A percentile compares a stretch with the other conserved stretches of the same genome.
These are phyloP conservation scores for Marchantia paleacea DNA, from an alignment of 225 moss, liverwort and hornwort species.

Conservation along the genomic window DNA sequence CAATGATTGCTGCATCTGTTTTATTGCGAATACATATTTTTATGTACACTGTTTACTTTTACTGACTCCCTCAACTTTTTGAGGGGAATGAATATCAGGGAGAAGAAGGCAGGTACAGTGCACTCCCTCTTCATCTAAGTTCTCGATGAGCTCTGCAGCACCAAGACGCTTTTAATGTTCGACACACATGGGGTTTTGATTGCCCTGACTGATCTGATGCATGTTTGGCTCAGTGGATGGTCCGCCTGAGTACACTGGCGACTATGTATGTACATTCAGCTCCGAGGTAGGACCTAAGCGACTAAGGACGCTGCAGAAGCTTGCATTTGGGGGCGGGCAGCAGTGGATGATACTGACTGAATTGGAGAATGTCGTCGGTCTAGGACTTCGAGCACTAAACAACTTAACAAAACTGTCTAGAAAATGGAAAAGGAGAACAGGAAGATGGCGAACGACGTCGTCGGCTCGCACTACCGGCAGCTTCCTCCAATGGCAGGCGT, in stretches of 20 bases:
- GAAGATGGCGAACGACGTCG: neutral
- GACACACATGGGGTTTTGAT: neutral
- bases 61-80: slow-evolving; percentile 34
- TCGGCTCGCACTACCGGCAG: slow-evolving; percentile 34
- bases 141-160: neutral
- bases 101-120: neutral
- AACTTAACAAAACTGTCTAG: slow-evolving; percentile 13
- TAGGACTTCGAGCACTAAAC: neutral
- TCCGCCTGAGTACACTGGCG: slow-evolving; percentile 8
- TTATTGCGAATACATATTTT: slow-evolving; percentile 31
- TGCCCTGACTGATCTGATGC: slow-evolving; percentile 1
- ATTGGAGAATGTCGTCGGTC: slow-evolving; percentile 8
- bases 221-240: neutral
- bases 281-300: slow-evolving; percentile 2
- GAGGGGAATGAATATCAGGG: slow-evolving; percentile 39
- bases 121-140: neutral
- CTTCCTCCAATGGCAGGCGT: slow-evolving; percentile 54
- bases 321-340: neutral
- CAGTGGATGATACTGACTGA: neutral
- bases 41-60: slow-evolving; percentile 34
- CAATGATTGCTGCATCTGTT: slow-evolving; percentile 18
- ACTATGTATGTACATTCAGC: slow-evolving; percentile 13
- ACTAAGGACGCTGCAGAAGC: neutral
- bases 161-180: slow-evolving; percentile 5
- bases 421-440: neutral